Conservation (phyloP, 495 filamentous ascomycete species). For the Aspergillus ostianus region DNA sequence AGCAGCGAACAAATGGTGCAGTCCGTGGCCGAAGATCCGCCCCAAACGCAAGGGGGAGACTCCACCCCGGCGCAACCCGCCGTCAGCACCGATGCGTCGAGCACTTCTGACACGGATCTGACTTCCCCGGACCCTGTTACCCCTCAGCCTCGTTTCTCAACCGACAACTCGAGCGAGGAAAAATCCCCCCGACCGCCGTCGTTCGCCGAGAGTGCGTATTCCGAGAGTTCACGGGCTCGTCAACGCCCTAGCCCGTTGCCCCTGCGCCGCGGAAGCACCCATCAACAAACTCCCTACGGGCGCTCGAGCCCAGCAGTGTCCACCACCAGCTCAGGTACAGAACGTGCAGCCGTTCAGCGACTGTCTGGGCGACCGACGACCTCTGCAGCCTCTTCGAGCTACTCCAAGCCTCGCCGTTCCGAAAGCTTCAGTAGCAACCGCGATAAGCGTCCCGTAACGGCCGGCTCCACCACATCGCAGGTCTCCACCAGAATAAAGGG, state of each 20-base stretch:
- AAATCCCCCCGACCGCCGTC: conserved; percentile 21
- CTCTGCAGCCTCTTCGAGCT: conserved; percentile 30
- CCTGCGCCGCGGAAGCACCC: conserved; percentile 16
- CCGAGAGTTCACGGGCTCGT: conserved; percentile 29
- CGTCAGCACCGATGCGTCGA: conserved; percentile 19
- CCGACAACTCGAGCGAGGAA: conserved; percentile 12
- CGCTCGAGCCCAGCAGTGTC: conserved; percentile 17
- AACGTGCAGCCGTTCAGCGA: conserved; percentile 54
- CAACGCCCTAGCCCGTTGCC: conserved; percentile 29
- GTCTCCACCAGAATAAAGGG: conserved; percentile 53
- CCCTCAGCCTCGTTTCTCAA: conserved; percentile 12
- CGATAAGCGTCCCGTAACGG: conserved; percentile 53
- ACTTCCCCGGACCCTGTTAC: conserved; percentile 16
- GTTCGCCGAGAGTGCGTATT: conserved; percentile 39
- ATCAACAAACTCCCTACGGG: conserved; percentile 22
- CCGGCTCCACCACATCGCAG: conserved; percentile 52
- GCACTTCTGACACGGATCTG: conserved; percentile 22
- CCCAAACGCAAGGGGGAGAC: conserved; percentile 33
- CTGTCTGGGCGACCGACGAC: conserved; percentile 35
- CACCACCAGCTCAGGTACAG: conserved; percentile 22
- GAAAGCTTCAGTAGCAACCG: conserved; percentile 47
- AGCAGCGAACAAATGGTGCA: conserved; percentile 24
- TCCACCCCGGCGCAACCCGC: conserved; percentile 25
- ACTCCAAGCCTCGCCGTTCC: conserved; percentile 34
- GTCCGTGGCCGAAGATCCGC: conserved; percentile 19